Evolutionary conservation across 495 filamentous ascomycete genomes (phyloP).

Genomic region (Aspergillus sclerotioniger): DNA sequence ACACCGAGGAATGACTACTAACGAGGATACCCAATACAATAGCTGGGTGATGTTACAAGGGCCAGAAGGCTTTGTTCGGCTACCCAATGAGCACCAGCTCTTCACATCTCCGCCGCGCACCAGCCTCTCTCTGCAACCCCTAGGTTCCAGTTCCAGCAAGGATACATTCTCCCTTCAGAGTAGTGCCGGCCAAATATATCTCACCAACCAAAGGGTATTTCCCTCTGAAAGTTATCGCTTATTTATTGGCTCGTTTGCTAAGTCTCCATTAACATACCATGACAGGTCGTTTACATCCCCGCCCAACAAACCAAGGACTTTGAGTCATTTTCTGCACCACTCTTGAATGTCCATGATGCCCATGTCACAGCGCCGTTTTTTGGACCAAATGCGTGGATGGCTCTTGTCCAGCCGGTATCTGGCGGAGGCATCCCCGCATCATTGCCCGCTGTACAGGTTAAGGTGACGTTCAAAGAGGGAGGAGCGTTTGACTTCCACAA

Average conservation of each 20-base stretch:
- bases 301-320: conserved; percentile 62
- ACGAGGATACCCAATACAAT: conserved; percentile 4
- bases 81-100: conserved; percentile 67
- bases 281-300: conserved; percentile 86
- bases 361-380: conserved; percentile 91
- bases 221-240: conserved; percentile 16
- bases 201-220: conserved; percentile 85
- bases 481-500: conserved; percentile 89
- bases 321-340: conserved; percentile 85
- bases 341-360: conserved; percentile 82
- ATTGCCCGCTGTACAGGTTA: conserved; percentile 69
- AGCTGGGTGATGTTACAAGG: conserved; percentile 81
- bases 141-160: conserved; percentile 54
- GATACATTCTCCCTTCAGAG: conserved; percentile 57
- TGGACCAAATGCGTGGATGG: conserved; percentile 91
- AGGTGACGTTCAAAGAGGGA: conserved; percentile 89
- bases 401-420: conserved; percentile 71
- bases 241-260: background rate
- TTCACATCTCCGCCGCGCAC: conserved; percentile 74
- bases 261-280: conserved; percentile 7
- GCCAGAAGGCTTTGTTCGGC: conserved; percentile 61
- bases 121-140: conserved; percentile 59
- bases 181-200: conserved; percentile 63
- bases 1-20: background rate
- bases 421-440: conserved; percentile 83